phyloP scores from a whole-genome alignment of 2,329 filamentous ascomycete species.

The Colletotrichum zoysiae region DNA sequence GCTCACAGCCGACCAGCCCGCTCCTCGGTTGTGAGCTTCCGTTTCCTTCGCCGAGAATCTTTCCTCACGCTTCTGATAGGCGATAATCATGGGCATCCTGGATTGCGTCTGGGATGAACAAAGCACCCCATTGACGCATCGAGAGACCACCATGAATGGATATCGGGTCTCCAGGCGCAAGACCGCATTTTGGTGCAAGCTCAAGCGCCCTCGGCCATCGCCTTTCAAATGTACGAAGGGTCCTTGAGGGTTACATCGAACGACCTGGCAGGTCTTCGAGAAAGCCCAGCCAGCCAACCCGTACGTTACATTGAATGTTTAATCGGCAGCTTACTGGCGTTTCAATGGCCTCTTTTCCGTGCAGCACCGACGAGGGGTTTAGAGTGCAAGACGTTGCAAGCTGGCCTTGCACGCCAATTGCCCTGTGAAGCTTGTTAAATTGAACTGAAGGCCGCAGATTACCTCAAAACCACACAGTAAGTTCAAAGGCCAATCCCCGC shows the following conservation, averaged over 20 bases:
- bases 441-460: background rate
- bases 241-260: conserved; percentile 23
- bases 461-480: background rate
- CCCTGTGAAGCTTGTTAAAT: background rate
- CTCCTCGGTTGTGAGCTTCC: conserved; percentile 1
- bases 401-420: background rate
- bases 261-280: background rate
- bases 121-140: background rate
- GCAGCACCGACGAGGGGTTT: background rate
- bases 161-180: background rate
- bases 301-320: conserved; percentile 5
- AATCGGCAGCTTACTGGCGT: conserved; percentile 9
- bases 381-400: background rate
- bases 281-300: background rate
- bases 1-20: background rate
- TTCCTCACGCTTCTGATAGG: background rate
- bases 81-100: background rate
- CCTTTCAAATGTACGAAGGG: conserved; percentile 30
- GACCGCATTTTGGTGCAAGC: conserved; percentile 19
- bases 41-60: background rate
- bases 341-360: conserved; percentile 2
- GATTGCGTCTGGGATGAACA: background rate
- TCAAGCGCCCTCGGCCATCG: conserved; percentile 1
- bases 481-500: background rate
- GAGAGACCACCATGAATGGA: background rate